Percentiles rank a stretch among this genome's conserved stretches.
phyloP scores from a whole-genome alignment of 1,284 basidiomycete species.

The Ceratobasidium sp. region DNA sequence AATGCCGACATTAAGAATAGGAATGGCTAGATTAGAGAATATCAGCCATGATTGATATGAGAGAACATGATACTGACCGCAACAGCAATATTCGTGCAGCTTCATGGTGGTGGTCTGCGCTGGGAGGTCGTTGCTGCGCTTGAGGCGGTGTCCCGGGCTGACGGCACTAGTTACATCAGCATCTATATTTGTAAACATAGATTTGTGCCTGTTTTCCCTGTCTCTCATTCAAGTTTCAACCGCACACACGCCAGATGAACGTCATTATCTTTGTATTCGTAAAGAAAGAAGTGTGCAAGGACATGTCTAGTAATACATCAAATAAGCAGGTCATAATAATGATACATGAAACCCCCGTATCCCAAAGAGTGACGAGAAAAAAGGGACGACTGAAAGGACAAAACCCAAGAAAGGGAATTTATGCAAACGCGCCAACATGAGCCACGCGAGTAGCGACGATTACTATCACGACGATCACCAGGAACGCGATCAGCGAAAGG shows the following conservation, averaged over 20 bases:
- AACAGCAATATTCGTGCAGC: slow-evolving; percentile 44
- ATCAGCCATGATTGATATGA: background rate
- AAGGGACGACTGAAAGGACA: background rate
- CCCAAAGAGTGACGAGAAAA: background rate
- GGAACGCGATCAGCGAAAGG: slow-evolving; percentile 7
- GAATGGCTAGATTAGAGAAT: slow-evolving; percentile 68
- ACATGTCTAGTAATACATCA: slow-evolving; percentile 26
- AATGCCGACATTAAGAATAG: slow-evolving; percentile 84
- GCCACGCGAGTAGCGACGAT: slow-evolving; percentile 20
- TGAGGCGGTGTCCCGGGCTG: slow-evolving; percentile 11
- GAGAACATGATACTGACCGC: slow-evolving; percentile 34
- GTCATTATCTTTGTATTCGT: background rate
- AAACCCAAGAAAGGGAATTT: background rate
- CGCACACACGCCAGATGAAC: background rate
- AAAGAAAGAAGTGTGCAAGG: background rate
- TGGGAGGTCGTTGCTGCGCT: slow-evolving; percentile 22
- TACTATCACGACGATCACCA: slow-evolving; percentile 11
- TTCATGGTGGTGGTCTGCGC: slow-evolving; percentile 39
- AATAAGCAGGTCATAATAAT: slow-evolving; percentile 32
- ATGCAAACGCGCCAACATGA: slow-evolving; percentile 26
- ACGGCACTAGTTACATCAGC: slow-evolving; percentile 21
- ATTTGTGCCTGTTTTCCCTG: slow-evolving; percentile 7
- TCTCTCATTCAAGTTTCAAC: background rate
- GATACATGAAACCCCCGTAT: slow-evolving; percentile 18
- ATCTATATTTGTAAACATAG: slow-evolving; percentile 6